Percentiles rank a stretch among this genome's conserved stretches.
Evolutionary conservation across 306 rosid species (phyloP).

Genomic region (Casuarina cunninghamiana): DNA sequence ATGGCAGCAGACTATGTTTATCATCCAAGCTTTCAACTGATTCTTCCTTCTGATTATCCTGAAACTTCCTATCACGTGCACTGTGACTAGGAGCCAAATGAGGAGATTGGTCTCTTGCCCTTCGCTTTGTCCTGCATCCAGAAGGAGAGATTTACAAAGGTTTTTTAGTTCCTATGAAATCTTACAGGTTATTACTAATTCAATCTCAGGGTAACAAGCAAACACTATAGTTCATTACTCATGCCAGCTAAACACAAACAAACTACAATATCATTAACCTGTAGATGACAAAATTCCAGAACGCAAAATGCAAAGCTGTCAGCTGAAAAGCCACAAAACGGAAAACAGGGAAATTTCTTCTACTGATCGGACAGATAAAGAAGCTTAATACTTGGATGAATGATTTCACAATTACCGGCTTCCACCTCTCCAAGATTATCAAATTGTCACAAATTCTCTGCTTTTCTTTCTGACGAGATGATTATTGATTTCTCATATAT

Average conservation of each 20-base stretch:
- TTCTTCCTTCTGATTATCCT: conserved; percentile 53
- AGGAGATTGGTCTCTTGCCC: conserved; percentile 52
- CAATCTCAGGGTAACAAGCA: conserved; percentile 9
- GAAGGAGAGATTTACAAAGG: conserved; percentile 14
- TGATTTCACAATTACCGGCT: no score
- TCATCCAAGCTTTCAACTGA: conserved; percentile 75
- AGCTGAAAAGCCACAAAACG: neutral
- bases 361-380: neutral
- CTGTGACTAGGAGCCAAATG: conserved; percentile 38
- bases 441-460: neutral
- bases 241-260: neutral
- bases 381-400: neutral
- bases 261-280: neutral
- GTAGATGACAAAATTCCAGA: neutral
- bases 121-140: conserved; percentile 50
- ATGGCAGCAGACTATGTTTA: conserved; percentile 37
- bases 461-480: neutral
- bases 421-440: neutral
- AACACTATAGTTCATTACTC: neutral
- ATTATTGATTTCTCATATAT: neutral
- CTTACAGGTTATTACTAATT: conserved; percentile 15
- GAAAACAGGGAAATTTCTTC: neutral
- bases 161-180: conserved; percentile 22
- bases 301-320: neutral
- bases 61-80: conserved; percentile 36